Base-by-base conservation (phyloP, 1,284 basidiomycete species). In the Phaffia rhodozyma region DNA sequence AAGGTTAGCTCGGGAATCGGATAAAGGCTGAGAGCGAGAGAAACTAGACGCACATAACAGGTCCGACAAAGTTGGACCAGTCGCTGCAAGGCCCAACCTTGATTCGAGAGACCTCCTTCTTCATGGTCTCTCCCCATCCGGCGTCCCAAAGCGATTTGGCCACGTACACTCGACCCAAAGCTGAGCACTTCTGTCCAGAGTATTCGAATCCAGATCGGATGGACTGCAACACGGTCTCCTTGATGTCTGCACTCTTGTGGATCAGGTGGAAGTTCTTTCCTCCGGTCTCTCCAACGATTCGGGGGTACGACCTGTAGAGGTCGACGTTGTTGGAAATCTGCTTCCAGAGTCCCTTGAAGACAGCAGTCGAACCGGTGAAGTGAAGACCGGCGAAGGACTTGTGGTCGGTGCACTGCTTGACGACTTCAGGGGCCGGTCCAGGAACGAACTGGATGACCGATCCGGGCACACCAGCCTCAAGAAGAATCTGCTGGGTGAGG, bases 401-500 rank as follows among this genome's bases (percentile, higher is more conserved):
- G 79, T 92, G 84, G 62, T 81, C 81, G 74, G 94, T 86, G 55
- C 83, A 86, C 75, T 91, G 86, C 62, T 82, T 83, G 66, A 91
- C 90, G 66, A 92, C 83, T 67, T 87, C 85, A 6, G 86, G 80
- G 1, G 91, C 85, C 49, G 86, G 84, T 7, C 90, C 90, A 3
- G 94, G 94, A 6, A 94, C 84, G 75, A 99, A 99, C 75, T 99
- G 94, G 76, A 99, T 91, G 62, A 98, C 94, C 67, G 89, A 87
- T 4, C 89, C 83, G 43, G 96, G 94, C 2, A 99, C 79, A 69
- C 94, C 94, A 1, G 94, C 94, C 78, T 99, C 94, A 61, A 84
- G 79, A 69, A 99, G 83, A 73, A 98, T 87, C 79, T 96, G 85
- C 79, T 93, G 84, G 55, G 90, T 78, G 70, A 99, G 76, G 80